A percentile compares a stretch with the other conserved stretches of the same genome.
These are phyloP conservation scores for Papiliotrema terrestris DNA, from an alignment of 1,284 basidiomycete genomes.

Conservation along the genomic window DNA sequence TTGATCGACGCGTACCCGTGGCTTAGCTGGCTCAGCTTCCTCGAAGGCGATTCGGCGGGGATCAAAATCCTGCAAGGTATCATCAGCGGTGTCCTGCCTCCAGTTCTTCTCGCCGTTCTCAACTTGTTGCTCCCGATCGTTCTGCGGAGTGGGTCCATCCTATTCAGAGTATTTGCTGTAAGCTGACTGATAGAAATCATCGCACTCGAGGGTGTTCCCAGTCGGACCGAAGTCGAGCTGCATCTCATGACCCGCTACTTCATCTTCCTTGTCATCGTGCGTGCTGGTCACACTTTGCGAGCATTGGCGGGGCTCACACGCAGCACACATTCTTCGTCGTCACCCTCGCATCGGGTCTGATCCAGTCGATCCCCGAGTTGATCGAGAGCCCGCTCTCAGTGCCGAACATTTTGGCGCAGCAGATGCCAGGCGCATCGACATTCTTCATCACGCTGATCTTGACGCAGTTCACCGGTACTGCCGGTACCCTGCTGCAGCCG, in stretches of 20 bases:
- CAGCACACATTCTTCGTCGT: conserved; percentile 64
- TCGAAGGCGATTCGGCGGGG: conserved; percentile 42
- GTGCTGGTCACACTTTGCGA: conserved; percentile 20
- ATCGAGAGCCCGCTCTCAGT: conserved; percentile 56
- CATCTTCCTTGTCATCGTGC: conserved; percentile 66
- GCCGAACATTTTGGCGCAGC: conserved; percentile 56
- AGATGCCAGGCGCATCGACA: conserved; percentile 67
- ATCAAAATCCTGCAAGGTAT: conserved; percentile 57
- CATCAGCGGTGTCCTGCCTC: conserved; percentile 63
- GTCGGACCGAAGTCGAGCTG: conserved; percentile 66
- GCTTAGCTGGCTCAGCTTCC: conserved; percentile 61
- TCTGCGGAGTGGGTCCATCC: conserved; percentile 55
- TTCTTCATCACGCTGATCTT: conserved; percentile 76
- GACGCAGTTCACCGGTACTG: conserved; percentile 48
- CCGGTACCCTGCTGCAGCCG: conserved; percentile 58
- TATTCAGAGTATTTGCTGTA: not conserved
- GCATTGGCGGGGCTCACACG: not conserved
- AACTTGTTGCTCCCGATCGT: conserved; percentile 69
- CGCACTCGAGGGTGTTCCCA: conserved; percentile 68
- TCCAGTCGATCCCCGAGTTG: conserved; percentile 51
- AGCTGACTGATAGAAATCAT: conserved; percentile 54
- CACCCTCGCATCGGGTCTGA: conserved; percentile 63
- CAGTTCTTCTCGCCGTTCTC: conserved; percentile 62
- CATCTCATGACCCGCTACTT: conserved; percentile 73
- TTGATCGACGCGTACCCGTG: conserved; percentile 54